Percentiles rank a stretch among this genome's conserved stretches.
These are phyloP conservation scores for Kandelia obovata DNA, from an alignment of 345 rosid species.

Conservation along the genomic window DNA sequence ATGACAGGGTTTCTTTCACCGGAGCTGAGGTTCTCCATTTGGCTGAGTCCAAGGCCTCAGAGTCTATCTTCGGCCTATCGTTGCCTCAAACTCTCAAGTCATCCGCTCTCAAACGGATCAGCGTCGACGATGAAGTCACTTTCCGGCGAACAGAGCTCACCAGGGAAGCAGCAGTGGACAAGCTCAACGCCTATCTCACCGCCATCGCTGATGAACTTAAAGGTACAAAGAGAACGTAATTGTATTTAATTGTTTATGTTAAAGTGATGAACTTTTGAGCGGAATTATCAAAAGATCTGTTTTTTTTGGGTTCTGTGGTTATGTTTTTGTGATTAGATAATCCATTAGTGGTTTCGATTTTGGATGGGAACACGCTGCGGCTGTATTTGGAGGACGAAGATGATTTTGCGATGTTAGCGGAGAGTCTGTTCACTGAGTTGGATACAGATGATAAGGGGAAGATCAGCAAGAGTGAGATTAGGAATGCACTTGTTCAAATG, in stretches of 20 bases:
- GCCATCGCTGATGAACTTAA: slow-evolving; percentile 61
- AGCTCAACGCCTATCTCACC: slow-evolving; percentile 41
- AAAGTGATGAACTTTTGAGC: no score
- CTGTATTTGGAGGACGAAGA: slow-evolving; percentile 78
- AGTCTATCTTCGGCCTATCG: slow-evolving; percentile 50
- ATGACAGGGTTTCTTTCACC: slow-evolving; percentile 21
- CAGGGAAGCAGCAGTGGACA: slow-evolving; percentile 35
- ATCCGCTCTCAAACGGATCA: slow-evolving; percentile 47
- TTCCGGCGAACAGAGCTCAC: slow-evolving; percentile 34
- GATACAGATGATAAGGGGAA: slow-evolving; percentile 85
- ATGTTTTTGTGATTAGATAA: slow-evolving; percentile 36
- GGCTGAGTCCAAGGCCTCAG: slow-evolving; percentile 50
- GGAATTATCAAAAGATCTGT: not conserved
- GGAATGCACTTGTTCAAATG: slow-evolving; percentile 59
- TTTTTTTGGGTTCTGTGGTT: not conserved
- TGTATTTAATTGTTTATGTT: no score
- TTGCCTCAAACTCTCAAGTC: slow-evolving; percentile 53
- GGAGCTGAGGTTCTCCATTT: slow-evolving; percentile 65
- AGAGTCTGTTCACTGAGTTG: slow-evolving; percentile 80
- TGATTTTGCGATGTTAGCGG: slow-evolving; percentile 92
- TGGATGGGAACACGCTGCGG: slow-evolving; percentile 66
- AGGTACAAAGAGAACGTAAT: slow-evolving; percentile 33
- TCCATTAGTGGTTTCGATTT: slow-evolving; percentile 57
- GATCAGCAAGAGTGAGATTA: slow-evolving; percentile 55
- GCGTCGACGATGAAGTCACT: slow-evolving; percentile 29